Evolutionary conservation across 345 rosid species (phyloP).

Genomic region (Schrenkiella parvula): DNA sequence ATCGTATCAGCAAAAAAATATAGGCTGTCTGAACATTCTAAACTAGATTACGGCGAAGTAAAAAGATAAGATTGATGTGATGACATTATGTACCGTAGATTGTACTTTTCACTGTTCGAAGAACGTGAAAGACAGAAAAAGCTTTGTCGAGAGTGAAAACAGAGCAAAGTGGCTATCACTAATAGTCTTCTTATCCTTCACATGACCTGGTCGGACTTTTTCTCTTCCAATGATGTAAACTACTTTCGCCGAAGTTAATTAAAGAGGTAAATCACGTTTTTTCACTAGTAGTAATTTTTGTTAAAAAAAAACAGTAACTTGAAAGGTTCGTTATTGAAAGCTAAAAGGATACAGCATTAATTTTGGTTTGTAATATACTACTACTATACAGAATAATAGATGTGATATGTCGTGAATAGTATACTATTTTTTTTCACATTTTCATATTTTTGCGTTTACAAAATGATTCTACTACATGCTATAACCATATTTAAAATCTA

Average conservation of each 20-base stretch:
- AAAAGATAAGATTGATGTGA: neutral
- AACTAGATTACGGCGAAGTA: neutral
- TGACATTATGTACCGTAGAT: neutral
- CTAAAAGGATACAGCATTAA: neutral
- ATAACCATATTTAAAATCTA: neutral
- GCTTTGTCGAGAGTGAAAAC: conserved; percentile 18
- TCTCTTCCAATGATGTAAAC: neutral
- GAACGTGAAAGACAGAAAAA: conserved; percentile 18
- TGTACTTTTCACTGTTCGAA: conserved; percentile 15
- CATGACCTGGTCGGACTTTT: conserved; percentile 31
- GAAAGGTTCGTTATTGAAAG: neutral
- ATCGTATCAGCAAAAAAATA: neutral
- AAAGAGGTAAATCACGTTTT: neutral
- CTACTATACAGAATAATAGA: neutral
- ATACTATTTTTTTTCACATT: no score
- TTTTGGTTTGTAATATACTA: neutral
- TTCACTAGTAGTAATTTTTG: neutral
- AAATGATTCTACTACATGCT: no score
- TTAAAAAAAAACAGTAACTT: no score
- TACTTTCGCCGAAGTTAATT: neutral
- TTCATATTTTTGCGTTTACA: no score
- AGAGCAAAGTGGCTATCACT: conserved; percentile 9
- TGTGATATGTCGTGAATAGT: neutral
- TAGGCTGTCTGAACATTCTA: conserved; percentile 4
- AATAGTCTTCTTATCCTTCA: conserved; percentile 23